Percentiles rank a stretch among this genome's conserved stretches.
Conservation (phyloP, 768 basidiomycete genomes). For the Russula sp. region DNA sequence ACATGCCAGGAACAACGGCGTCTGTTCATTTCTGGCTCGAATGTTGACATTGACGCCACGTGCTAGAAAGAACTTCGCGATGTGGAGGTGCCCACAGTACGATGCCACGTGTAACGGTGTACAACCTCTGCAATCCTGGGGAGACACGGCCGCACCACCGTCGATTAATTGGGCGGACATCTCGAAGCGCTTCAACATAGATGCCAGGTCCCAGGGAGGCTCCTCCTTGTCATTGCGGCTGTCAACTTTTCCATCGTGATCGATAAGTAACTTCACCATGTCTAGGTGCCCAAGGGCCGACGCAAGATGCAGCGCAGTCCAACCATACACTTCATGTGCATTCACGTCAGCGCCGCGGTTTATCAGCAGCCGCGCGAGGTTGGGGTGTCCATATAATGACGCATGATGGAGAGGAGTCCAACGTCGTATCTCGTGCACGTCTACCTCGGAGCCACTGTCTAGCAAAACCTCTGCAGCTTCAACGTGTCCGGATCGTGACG, state of each 20-base stretch:
- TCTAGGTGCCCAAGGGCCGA: background rate
- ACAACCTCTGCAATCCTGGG: background rate
- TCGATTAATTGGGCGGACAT: background rate
- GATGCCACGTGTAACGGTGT: slow-evolving; percentile 2
- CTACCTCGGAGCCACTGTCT: background rate
- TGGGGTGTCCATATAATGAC: too few relatives aligned
- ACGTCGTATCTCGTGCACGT: background rate
- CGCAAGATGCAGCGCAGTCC: slow-evolving; percentile 12
- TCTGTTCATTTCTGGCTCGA: background rate
- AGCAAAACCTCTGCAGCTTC: slow-evolving; percentile 1
- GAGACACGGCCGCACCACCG: background rate
- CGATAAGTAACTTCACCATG: background rate
- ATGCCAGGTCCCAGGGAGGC: background rate
- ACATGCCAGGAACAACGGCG: background rate
- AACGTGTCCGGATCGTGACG: background rate
- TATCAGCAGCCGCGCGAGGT: background rate
- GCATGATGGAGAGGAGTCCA: too few relatives aligned
- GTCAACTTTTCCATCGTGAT: background rate
- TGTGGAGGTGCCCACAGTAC: background rate
- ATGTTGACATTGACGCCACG: background rate
- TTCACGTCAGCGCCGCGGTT: too few relatives aligned
- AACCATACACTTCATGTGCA: background rate
- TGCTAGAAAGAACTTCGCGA: background rate
- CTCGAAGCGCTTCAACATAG: too few relatives aligned
- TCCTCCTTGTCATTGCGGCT: background rate